Evolutionary conservation across 2,329 filamentous ascomycete species (phyloP), one percentile per base, ranked within the genome.

Genomic region (Stachybotrys elegans): DNA sequence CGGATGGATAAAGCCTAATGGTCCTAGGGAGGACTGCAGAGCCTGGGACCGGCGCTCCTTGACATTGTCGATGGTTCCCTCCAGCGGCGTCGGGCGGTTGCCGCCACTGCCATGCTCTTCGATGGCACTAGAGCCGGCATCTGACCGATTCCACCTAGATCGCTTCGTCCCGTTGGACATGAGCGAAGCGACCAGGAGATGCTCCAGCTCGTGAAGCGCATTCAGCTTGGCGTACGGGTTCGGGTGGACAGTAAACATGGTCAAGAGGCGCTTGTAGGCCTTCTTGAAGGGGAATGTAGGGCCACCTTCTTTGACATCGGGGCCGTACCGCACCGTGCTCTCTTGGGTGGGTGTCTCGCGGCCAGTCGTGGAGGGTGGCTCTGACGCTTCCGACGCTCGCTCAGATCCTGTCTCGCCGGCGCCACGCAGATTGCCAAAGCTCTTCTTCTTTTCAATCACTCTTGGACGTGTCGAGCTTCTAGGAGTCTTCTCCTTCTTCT

Each of bases 181-280:
- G 23, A 92, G 67, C 0, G 86, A 92, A 2, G 87, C 86, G 21
- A 87, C 72, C 45, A 95, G 88, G 37, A 98, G 75, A 34, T 85
- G 81, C 57, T 94, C 84, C 5, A 98, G 74, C 60, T 96, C 89
- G 48, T 85, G 83, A 5, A 97, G 71, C 1, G 88, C 85, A 51
- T 85, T 84, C 12, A 98, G 76, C 65, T 98, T 98, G 19, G 81
- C 77, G 53, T 86, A 86, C 0, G 93, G 93, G 58, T 93, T 95
- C 0, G 88, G 87, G 52, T 94, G 88, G 4, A 91, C 87, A 34
- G 88, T 89, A 54, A 98, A 95, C 69, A 89, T 90, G 50, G 81
- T 83, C 23, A 97, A 72, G 2, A 97, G 73, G 12, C 84, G 82
- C 51, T 82, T 76, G 58, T 95, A 96, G 1, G 90, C 86, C 52